phyloP scores from a whole-genome alignment of 208 protist genomes.

The Vickermania ingenoplastis region DNA sequence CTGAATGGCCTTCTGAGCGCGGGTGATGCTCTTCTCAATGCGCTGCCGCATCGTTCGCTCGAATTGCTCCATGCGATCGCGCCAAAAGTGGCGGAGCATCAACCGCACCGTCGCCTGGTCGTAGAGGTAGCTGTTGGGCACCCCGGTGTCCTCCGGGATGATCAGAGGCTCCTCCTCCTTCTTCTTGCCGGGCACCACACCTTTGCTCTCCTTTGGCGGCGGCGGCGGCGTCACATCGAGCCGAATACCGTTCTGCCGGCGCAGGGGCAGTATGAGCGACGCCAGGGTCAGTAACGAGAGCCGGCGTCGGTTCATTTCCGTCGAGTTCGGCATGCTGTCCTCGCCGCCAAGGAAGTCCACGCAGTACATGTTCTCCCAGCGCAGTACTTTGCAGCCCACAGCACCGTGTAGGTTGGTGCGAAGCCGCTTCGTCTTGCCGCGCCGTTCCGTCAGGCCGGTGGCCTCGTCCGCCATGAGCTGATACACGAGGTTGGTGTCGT shows the following conservation, averaged over 20 bases:
- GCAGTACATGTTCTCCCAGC: conserved; percentile 32
- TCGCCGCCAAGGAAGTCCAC: conserved; percentile 59
- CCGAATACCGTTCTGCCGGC: conserved; percentile 7
- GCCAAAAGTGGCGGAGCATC: conserved; percentile 69
- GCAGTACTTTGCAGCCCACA: conserved; percentile 37
- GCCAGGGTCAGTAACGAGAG: conserved; percentile 66
- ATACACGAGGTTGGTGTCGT: conserved; percentile 28
- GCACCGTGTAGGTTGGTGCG: conserved; percentile 44
- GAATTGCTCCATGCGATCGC: conserved; percentile 44
- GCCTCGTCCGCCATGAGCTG: conserved; percentile 20
- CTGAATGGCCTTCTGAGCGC: background rate
- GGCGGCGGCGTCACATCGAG: conserved; percentile 2
- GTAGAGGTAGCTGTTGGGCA: conserved; percentile 40
- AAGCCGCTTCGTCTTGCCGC: conserved; percentile 13
- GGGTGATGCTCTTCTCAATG: background rate
- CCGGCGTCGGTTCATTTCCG: conserved; percentile 23
- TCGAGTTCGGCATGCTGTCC: conserved; percentile 24
- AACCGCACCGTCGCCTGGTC: conserved; percentile 54
- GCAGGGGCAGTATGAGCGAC: conserved; percentile 49
- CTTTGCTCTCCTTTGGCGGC: background rate
- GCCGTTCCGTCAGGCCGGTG: conserved; percentile 12
- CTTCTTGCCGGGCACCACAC: background rate
- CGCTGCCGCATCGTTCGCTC: conserved; percentile 25
- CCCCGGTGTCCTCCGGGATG: background rate
- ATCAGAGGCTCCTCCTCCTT: background rate